A percentile compares a stretch with the other conserved stretches of the same genome.
phyloP scores from a whole-genome alignment of 805 yeast species.

The Wickerhamomyces hampshirensis region DNA sequence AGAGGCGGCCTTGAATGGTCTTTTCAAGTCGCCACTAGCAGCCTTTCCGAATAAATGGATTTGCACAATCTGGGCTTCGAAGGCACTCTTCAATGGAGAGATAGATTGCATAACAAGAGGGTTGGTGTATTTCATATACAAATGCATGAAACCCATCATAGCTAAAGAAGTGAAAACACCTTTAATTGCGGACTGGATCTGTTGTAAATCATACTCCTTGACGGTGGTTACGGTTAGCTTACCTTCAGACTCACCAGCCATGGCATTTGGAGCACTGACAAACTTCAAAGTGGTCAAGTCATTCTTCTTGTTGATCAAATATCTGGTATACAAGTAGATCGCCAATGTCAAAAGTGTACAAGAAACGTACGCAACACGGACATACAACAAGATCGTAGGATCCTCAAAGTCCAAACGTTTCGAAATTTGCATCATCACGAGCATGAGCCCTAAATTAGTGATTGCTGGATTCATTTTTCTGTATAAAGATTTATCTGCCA shows the following conservation, averaged over 20 bases:
- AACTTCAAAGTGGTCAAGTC: slow-evolving; percentile 90
- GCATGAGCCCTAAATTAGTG: slow-evolving; percentile 83
- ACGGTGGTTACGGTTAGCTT: slow-evolving; percentile 86
- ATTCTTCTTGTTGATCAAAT: slow-evolving; percentile 64
- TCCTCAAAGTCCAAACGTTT: slow-evolving; percentile 86
- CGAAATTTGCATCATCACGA: slow-evolving; percentile 93
- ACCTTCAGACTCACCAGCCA: slow-evolving; percentile 69
- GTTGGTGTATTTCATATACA: slow-evolving; percentile 95
- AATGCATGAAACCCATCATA: slow-evolving; percentile 98
- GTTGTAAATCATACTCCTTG: slow-evolving; percentile 89
- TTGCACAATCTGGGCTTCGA: slow-evolving; percentile 86
- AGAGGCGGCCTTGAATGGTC: slow-evolving; percentile 92
- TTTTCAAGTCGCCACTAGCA: slow-evolving; percentile 85
- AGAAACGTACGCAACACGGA: slow-evolving; percentile 64
- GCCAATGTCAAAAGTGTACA: slow-evolving; percentile 62
- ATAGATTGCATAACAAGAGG: slow-evolving; percentile 94
- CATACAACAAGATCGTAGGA: slow-evolving; percentile 66
- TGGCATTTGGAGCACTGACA: slow-evolving; percentile 76
- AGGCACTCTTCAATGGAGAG: slow-evolving; percentile 82
- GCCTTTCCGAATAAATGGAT: slow-evolving; percentile 82
- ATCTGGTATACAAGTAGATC: slow-evolving; percentile 62
- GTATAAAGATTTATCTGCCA: too few relatives aligned
- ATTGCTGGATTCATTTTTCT: slow-evolving; percentile 78
- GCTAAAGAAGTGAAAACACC: slow-evolving; percentile 84
- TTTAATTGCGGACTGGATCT: slow-evolving; percentile 74